Conservation (phyloP, 176 grass and related monocot species). For the Oryza glumipatula region DNA sequence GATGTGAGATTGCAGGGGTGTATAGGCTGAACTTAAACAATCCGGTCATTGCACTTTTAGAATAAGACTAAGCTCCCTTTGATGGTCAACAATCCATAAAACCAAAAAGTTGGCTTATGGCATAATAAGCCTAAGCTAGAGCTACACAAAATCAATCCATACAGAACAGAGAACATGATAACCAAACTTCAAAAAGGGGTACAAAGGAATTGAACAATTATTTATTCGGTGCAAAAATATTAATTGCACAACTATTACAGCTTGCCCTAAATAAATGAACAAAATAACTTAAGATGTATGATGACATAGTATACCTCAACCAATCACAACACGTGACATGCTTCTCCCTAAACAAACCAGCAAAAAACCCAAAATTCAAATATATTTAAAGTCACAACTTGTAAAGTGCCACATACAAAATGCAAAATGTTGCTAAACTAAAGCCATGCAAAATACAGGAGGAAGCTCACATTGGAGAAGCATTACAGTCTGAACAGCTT, state of each 20-base stretch:
- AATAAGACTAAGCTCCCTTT: conserved; percentile 34
- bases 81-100: conserved; percentile 19
- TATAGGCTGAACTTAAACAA: conserved; percentile 19
- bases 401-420: conserved; percentile 32
- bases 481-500: conserved; percentile 88
- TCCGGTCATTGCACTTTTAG: conserved; percentile 1
- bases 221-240: neutral
- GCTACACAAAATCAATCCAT: conserved; percentile 2
- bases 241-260: neutral
- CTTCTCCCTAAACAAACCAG: conserved; percentile 19
- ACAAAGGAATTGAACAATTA: conserved; percentile 19
- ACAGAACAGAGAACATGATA: conserved; percentile 9
- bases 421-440: conserved; percentile 22
- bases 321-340: neutral
- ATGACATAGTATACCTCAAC: neutral
- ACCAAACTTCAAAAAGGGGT: conserved; percentile 24
- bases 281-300: neutral
- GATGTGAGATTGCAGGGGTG: conserved; percentile 4
- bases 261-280: neutral
- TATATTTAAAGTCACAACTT: conserved; percentile 34
- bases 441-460: conserved; percentile 9
- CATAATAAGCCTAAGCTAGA: conserved; percentile 31
- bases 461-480: conserved; percentile 71
- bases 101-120: conserved; percentile 12
- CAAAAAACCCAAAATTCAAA: conserved; percentile 38